Evolutionary conservation across 2,329 filamentous ascomycete species (phyloP).

Genomic region (Penicillium sp.): DNA sequence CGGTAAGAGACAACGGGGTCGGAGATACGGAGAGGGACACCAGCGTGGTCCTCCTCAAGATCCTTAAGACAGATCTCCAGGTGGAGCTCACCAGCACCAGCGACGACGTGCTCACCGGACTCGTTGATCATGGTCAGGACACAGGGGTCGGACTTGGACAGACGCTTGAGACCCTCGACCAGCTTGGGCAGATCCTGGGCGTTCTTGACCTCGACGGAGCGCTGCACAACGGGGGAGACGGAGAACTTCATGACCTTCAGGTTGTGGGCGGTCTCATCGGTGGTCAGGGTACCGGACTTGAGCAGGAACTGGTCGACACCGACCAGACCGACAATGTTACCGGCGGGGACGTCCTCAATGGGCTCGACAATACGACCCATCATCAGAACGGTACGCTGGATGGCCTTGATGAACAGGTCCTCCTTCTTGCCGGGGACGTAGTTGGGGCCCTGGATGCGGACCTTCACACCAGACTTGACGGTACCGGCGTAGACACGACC

Average conservation of each 20-base stretch:
- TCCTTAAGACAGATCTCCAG: slow-evolving; percentile 99
- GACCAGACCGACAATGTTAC: slow-evolving; percentile 99
- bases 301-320: slow-evolving; percentile 99
- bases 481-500: slow-evolving; percentile 99
- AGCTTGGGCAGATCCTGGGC: slow-evolving; percentile 99
- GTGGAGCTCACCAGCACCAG: slow-evolving; percentile 98
- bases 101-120: slow-evolving; percentile 98
- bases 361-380: slow-evolving; percentile 99
- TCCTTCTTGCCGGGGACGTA: slow-evolving; percentile 98
- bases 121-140: slow-evolving; percentile 87
- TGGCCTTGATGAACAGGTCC: slow-evolving; percentile 98
- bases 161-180: slow-evolving; percentile 99
- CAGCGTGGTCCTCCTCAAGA: slow-evolving; percentile 98
- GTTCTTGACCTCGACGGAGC: slow-evolving; percentile 99
- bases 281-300: slow-evolving; percentile 99
- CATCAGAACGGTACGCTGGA: slow-evolving; percentile 99
- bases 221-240: slow-evolving; percentile 97
- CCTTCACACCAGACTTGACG: slow-evolving; percentile 96
- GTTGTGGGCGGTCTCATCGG: slow-evolving; percentile 97
- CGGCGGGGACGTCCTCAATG: slow-evolving; percentile 97
- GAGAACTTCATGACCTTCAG: slow-evolving; percentile 99
- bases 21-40: slow-evolving; percentile 96
- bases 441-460: slow-evolving; percentile 99
- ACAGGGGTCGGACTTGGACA: slow-evolving; percentile 99
- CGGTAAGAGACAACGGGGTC: slow-evolving; percentile 98